These are phyloP conservation scores for Cichorium intybus DNA, from an alignment of 140 eudicot genomes.

Conservation along the genomic window DNA sequence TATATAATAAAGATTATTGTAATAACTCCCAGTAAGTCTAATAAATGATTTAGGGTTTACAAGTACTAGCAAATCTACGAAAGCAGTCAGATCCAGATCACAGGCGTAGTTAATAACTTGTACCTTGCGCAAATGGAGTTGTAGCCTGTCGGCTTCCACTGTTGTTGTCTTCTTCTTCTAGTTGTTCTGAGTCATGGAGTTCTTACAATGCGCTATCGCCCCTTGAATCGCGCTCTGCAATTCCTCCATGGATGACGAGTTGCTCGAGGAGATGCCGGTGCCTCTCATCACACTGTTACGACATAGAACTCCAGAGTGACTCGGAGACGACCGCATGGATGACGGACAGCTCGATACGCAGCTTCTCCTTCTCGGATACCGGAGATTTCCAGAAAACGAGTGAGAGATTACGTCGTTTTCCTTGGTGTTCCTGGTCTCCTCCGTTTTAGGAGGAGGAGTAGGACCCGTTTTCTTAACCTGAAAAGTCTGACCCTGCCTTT, in stretches of 20 bases:
- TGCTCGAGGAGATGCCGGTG: slow-evolving; percentile 11
- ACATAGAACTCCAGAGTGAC: slow-evolving; percentile 53
- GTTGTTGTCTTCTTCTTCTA: background rate
- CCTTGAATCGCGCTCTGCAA: slow-evolving; percentile 93
- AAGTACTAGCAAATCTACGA: slow-evolving; percentile 25
- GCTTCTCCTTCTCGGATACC: slow-evolving; percentile 52
- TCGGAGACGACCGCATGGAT: slow-evolving; percentile 88
- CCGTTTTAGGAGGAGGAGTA: background rate
- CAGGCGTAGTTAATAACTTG: slow-evolving; percentile 13
- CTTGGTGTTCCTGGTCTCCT: background rate
- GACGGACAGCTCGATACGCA: slow-evolving; percentile 82
- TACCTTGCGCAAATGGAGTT: slow-evolving; percentile 23
- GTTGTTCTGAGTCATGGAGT: slow-evolving; percentile 55
- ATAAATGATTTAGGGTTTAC: slow-evolving; percentile 21
- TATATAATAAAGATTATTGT: slow-evolving; percentile 13
- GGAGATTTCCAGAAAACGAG: slow-evolving; percentile 71
- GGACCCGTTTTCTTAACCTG: slow-evolving; percentile 12
- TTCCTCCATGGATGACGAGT: slow-evolving; percentile 77
- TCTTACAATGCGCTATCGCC: slow-evolving; percentile 93
- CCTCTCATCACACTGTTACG: slow-evolving; percentile 26
- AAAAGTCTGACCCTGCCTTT: slow-evolving; percentile 24
- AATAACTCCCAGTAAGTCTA: slow-evolving; percentile 18
- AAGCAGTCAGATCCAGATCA: slow-evolving; percentile 32
- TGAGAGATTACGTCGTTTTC: slow-evolving; percentile 21
- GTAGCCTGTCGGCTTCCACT: background rate